Conservation (phyloP, 108 stramenopile species). For the Phaeodactylum tricornutum region DNA sequence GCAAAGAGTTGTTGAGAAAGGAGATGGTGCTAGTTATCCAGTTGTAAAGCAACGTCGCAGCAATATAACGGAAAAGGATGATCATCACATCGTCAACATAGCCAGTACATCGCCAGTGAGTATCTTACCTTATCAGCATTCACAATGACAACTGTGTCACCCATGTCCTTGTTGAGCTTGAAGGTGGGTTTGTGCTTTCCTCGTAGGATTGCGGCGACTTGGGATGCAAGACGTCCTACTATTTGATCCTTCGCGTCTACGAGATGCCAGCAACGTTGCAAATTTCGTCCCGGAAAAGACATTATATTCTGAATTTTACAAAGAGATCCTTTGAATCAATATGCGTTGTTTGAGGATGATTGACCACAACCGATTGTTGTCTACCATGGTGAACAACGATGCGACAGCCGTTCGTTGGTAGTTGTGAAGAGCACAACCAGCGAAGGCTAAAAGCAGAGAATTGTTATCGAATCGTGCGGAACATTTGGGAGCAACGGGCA, state of each 20-base stretch:
- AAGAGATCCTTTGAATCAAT: too few species aligned
- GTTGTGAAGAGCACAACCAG: too few species aligned
- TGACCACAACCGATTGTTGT: too few species aligned
- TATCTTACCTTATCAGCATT: conserved; percentile 79
- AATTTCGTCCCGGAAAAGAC: conserved; percentile 68
- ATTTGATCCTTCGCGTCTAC: conserved; percentile 83
- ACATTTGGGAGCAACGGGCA: too few species aligned
- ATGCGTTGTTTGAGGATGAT: too few species aligned
- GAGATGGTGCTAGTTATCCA: neutral
- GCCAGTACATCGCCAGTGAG: too few species aligned
- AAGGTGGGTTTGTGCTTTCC: conserved; percentile 97
- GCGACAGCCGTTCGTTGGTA: too few species aligned
- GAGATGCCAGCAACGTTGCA: conserved; percentile 86
- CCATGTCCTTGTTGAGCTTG: conserved; percentile 86
- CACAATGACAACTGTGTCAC: conserved; percentile 88
- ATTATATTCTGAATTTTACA: too few species aligned
- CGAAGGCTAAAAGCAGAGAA: too few species aligned
- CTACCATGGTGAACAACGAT: too few species aligned
- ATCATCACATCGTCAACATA: too few species aligned
- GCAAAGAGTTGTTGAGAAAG: neutral
- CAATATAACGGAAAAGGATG: neutral
- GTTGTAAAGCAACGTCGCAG: neutral
- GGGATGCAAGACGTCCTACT: conserved; percentile 86
- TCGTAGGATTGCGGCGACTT: conserved; percentile 76
- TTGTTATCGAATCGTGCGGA: too few species aligned